These are phyloP conservation scores for Malassezia arunalokei DNA, from an alignment of 1,284 basidiomycete genomes.

Conservation along the genomic window DNA sequence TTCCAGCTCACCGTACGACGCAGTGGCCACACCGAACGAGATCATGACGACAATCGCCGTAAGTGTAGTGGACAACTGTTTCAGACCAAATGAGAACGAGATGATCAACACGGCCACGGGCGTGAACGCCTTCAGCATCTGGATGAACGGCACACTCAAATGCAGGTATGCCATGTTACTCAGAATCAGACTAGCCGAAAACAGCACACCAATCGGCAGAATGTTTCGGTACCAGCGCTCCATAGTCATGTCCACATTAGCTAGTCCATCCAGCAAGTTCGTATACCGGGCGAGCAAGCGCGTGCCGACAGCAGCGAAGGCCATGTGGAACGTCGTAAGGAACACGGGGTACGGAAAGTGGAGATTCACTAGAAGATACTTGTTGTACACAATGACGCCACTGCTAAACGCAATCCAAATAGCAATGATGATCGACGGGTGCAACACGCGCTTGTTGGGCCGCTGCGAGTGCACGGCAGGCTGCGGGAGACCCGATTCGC, in stretches of 20 bases:
- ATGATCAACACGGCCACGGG: slow-evolving; percentile 90
- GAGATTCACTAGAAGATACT: slow-evolving; percentile 57
- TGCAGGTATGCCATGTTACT: slow-evolving; percentile 90
- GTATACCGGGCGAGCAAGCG: slow-evolving; percentile 79
- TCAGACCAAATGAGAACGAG: slow-evolving; percentile 76
- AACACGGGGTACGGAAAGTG: slow-evolving; percentile 47
- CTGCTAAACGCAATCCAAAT: slow-evolving; percentile 83
- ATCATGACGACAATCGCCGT: slow-evolving; percentile 80
- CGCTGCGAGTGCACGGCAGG: slow-evolving; percentile 5
- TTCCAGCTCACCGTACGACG: slow-evolving; percentile 70
- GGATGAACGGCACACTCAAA: slow-evolving; percentile 81
- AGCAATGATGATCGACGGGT: slow-evolving; percentile 60
- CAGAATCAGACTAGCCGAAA: slow-evolving; percentile 79
- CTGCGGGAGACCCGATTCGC: slow-evolving; percentile 8
- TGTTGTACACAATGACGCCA: slow-evolving; percentile 85
- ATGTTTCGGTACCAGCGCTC: slow-evolving; percentile 57
- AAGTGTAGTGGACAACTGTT: slow-evolving; percentile 71
- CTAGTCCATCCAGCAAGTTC: slow-evolving; percentile 70
- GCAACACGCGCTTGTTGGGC: slow-evolving; percentile 35
- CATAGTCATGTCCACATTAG: slow-evolving; percentile 64
- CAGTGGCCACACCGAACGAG: slow-evolving; percentile 74
- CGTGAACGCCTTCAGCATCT: slow-evolving; percentile 98
- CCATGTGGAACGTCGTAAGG: slow-evolving; percentile 44
- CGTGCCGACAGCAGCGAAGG: slow-evolving; percentile 69
- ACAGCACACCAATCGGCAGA: slow-evolving; percentile 80